These are phyloP conservation scores for Fraxinus greggii DNA, from an alignment of 305 asterid species.

Conservation along the genomic window DNA sequence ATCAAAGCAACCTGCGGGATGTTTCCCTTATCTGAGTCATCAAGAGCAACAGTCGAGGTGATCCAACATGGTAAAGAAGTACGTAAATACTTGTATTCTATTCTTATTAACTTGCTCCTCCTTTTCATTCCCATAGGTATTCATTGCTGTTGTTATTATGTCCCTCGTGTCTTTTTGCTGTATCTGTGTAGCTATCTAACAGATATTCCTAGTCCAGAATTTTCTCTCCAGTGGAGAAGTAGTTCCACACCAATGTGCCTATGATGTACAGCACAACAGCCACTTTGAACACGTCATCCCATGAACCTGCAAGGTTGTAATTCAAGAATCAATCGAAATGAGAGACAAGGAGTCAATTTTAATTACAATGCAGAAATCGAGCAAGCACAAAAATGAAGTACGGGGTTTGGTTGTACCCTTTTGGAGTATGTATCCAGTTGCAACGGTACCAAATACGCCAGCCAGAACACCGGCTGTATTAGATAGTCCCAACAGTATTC, in stretches of 20 bases:
- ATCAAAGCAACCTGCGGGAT: neutral
- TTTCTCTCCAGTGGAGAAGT: constrained; percentile 79
- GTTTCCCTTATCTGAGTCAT: neutral
- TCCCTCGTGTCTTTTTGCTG: neutral
- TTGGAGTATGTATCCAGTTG: constrained; percentile 96
- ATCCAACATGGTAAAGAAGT: neutral
- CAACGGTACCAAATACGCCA: constrained; percentile 95
- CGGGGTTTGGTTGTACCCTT: constrained; percentile 47
- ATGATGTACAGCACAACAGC: constrained; percentile 73
- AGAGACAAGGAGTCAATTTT: neutral
- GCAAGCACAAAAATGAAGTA: constrained; percentile 1
- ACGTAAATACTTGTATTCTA: neutral
- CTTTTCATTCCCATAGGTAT: neutral
- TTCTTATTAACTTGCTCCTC: neutral
- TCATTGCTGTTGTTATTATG: neutral
- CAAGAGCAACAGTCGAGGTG: neutral
- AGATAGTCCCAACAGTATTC: constrained; percentile 81
- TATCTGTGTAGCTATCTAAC: constrained; percentile 6
- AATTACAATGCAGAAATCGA: neutral
- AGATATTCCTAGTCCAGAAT: constrained; percentile 50
- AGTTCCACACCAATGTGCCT: constrained; percentile 88
- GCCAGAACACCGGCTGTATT: constrained; percentile 96
- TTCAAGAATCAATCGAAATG: constrained; percentile 20
- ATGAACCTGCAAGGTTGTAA: constrained; percentile 58
- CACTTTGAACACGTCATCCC: constrained; percentile 92